Base-by-base conservation (phyloP, 2,329 filamentous ascomycete species). In the Fusarium temperatum region DNA sequence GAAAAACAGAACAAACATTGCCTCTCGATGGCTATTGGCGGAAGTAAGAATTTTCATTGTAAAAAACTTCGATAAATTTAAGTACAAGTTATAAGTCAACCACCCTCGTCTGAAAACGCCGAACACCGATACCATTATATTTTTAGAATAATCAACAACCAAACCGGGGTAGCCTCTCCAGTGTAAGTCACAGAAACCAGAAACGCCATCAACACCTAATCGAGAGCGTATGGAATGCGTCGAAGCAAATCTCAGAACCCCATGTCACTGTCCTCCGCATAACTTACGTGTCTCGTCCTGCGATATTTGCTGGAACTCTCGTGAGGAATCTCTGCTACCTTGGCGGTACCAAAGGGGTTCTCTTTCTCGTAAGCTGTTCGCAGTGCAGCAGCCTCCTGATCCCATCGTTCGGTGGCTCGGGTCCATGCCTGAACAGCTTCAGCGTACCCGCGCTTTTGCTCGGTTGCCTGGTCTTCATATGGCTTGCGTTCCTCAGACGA, bases 401-500 rank as follows among this genome's bases (percentile, higher is more conserved):
- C 94, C 94, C 95, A 98, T 63, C 88, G 87, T 57, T 87, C 88
- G 14, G 89, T 86, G n/a, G 87, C 86, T 56, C 87, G 86, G 53
- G 90, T 90, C 81, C 90, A 94, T 28, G 86, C 85, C 22, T 85
- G 86, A 61, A 92, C 79, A 12, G 87, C 87, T 42, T 86, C 85
- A 35, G 85, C 85, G 74, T 95, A 93, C 4, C 83, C 85, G 65
- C 88, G 86, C 80, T 95, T 95, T 75, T 94, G 92, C 59, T 87
- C 87, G 62, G 91, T 87, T 8, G 93, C 93, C 80, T 92, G 88
- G 35, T 94, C 91, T 55, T 95, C 88, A 78, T 93, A 98, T 2
- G 95, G 95, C 79, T 89, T 88, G 78, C 92, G 94, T 75, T 91
- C 88, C 50, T 93, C 93, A 11, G 90, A 86, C 4, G 87, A 83